Evolutionary conservation across 2,329 filamentous ascomycete species (phyloP).

Genomic region (Sclerotinia subarctica): DNA sequence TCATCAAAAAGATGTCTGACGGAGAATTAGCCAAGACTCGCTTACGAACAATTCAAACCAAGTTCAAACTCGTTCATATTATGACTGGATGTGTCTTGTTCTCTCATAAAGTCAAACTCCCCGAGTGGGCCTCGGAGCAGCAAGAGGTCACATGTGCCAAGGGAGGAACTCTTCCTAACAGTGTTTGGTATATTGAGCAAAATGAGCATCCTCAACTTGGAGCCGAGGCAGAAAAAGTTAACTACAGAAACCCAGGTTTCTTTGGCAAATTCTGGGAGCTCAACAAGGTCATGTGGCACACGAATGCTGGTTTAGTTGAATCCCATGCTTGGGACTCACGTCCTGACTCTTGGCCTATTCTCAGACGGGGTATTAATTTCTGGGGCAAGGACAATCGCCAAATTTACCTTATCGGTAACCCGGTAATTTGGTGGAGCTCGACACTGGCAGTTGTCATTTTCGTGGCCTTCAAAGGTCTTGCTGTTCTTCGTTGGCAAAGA

Average conservation of each 20-base stretch:
- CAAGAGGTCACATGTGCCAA: constrained; percentile 98
- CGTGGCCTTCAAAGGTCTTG: constrained; percentile 78
- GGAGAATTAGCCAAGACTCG: constrained; percentile 76
- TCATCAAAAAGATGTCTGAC: constrained; percentile 84
- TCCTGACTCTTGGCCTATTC: constrained; percentile 86
- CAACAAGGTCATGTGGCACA: constrained; percentile 98
- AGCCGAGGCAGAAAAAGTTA: constrained; percentile 81
- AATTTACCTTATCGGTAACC: constrained; percentile 95
- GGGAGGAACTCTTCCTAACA: constrained; percentile 90
- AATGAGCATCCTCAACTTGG: constrained; percentile 81
- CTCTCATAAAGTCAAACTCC: constrained; percentile 98
- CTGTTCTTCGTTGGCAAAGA: constrained; percentile 90
- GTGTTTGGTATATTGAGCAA: constrained; percentile 91
- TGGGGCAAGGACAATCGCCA: constrained; percentile 94
- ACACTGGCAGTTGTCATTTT: constrained; percentile 76
- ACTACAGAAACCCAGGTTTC: constrained; percentile 92
- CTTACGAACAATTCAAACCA: constrained; percentile 89
- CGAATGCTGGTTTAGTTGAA: constrained; percentile 92
- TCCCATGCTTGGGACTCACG: constrained; percentile 98
- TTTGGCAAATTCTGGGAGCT: constrained; percentile 97
- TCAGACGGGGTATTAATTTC: constrained; percentile 96
- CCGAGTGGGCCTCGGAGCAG: constrained; percentile 96
- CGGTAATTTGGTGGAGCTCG: constrained; percentile 89
- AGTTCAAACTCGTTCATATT: constrained; percentile 90
- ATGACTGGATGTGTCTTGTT: constrained; percentile 97